A percentile compares a stretch with the other conserved stretches of the same genome.
These are phyloP conservation scores for Gilbertella persicaria DNA, from an alignment of 371 early-diverging fungal species.

Conservation along the genomic window DNA sequence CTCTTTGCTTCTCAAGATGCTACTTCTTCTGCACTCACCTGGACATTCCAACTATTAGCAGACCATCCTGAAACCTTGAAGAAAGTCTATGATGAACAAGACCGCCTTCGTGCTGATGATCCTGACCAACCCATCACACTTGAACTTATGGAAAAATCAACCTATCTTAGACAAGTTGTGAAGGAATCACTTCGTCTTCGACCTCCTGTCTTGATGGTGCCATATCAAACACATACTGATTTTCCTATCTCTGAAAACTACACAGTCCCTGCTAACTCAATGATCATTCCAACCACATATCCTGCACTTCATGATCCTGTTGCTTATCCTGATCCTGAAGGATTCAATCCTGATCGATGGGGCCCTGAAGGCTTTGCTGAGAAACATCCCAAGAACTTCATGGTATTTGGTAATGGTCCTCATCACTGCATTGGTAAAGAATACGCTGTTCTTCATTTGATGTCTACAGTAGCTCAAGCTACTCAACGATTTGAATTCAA, in stretches of 20 bases:
- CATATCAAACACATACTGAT: slow-evolving; percentile 49
- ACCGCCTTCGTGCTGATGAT: slow-evolving; percentile 34
- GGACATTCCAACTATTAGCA: slow-evolving; percentile 54
- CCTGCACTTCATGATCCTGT: slow-evolving; percentile 43
- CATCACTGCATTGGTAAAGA: slow-evolving; percentile 45
- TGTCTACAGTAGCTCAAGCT: slow-evolving; percentile 34
- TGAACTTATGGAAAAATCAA: slow-evolving; percentile 45
- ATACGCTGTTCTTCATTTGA: slow-evolving; percentile 40
- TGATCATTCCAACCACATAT: slow-evolving; percentile 44
- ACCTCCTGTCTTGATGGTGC: slow-evolving; percentile 57
- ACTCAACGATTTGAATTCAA: slow-evolving; percentile 33
- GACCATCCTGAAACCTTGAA: slow-evolving; percentile 52
- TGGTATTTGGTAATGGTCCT: slow-evolving; percentile 43
- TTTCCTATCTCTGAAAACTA: slow-evolving; percentile 45
- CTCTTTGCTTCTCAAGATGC: slow-evolving; percentile 57
- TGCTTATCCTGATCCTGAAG: slow-evolving; percentile 40
- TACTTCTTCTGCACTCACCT: slow-evolving; percentile 56
- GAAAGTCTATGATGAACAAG: slow-evolving; percentile 46
- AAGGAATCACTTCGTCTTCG: slow-evolving; percentile 53
- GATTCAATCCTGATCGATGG: slow-evolving; percentile 42
- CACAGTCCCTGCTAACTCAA: slow-evolving; percentile 46
- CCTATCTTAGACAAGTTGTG: slow-evolving; percentile 49
- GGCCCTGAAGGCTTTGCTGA: slow-evolving; percentile 38
- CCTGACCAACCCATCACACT: slow-evolving; percentile 31
- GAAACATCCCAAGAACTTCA: slow-evolving; percentile 40